Base-by-base conservation (phyloP, 2,329 filamentous ascomycete species). In the Colletotrichum brevisporum region DNA sequence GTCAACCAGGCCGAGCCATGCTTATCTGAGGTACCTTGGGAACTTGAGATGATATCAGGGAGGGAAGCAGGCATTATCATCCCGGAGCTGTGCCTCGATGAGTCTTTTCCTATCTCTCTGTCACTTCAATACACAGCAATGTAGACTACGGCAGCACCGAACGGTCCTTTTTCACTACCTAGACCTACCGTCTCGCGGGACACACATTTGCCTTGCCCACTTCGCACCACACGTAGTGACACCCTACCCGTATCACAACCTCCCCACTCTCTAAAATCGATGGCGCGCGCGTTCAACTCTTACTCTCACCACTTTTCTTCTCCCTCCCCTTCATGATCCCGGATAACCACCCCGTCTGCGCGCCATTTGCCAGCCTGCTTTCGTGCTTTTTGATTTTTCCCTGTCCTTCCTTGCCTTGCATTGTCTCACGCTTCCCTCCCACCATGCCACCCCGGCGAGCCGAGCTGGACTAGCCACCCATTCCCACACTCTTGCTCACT, bases 341-440 rank as follows among this genome's bases (percentile, higher is more conserved):
- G 51, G 56, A 39, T 55, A 39, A 39, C 39, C 26, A 55, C 55
- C 31, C 51, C 50, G 51, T 61, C 62, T 66, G 67, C 56, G 70
- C 60, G 70, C 70, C 70, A 71, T 72, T 27, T 63, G 47, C 50
- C 67, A 67, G 58, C 69, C 70, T 62, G 63, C 71, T 72, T 71
- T 65, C 71, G 69, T 71, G 69, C 65, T 66, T 58, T 69, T 51
- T 39, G 26, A 51, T 50, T 31, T 59, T 59, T 18, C 16, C 45
- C 15, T 24, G n/a, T 50, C 10, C 59, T 61, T 39, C 21, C 47
- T 45, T 24, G 27, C 70, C 57, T 60, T 65, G 54, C 63, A 63
- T 63, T 58, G 54, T 68, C 58, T 58, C 18, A 67, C 63, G 52
- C 62, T 67, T 56, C 48, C 48, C 48, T 50, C 61, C 50, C 31